Evolutionary conservation across 2,329 filamentous ascomycete species (phyloP), one percentile per base, ranked within the genome.

Genomic region (Thielaviopsis ethacetica): DNA sequence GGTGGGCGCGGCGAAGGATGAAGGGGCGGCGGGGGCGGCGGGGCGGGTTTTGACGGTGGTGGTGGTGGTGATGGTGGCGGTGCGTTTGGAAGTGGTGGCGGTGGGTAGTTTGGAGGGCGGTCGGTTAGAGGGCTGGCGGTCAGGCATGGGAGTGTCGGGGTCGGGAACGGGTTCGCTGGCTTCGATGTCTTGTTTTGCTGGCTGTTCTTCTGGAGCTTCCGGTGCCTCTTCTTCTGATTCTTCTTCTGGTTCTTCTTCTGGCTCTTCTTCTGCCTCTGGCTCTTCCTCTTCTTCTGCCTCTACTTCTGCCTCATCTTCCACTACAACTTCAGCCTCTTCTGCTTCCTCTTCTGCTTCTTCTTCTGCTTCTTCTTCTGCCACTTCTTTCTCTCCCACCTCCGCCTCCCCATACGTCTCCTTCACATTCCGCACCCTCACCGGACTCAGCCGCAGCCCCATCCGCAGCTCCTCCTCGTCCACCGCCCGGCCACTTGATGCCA

Each of bases 381-480:
- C 62, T 24, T 59, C 56, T 9, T 56, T 58, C 5, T 62, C 56
- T 0, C 60, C 57, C 3, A 50, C 51, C 38, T 62, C 62, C 10
- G 63, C 62, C 9, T 62, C 65, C 26, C 71, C 68, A 5, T 67
- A 66, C 0, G 73, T 78, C 66, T 76, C 76, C 52, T 72, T 74
- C 1, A 77, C 75, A 53, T 79, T 74, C 47, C 73, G 72, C 44
- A 82, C 72, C 30, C 77, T 76, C 21, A 83, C 75, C 0, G 81
- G 81, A 60, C 79, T 81, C 19, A 84, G 73, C 5, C 80, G 77
- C 47, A 90, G 70, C 1, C 86, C 85, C 76, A 83, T 81, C 67
- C 82, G 83, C 57, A 85, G 70, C 65, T 85, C 82, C 61, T 83
- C 80, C 58, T 84, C 73, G 65, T 87, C 83, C 63, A 91, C 81